These are phyloP conservation scores for Suillus brevipes DNA, from an alignment of 768 basidiomycete species.

Conservation along the genomic window DNA sequence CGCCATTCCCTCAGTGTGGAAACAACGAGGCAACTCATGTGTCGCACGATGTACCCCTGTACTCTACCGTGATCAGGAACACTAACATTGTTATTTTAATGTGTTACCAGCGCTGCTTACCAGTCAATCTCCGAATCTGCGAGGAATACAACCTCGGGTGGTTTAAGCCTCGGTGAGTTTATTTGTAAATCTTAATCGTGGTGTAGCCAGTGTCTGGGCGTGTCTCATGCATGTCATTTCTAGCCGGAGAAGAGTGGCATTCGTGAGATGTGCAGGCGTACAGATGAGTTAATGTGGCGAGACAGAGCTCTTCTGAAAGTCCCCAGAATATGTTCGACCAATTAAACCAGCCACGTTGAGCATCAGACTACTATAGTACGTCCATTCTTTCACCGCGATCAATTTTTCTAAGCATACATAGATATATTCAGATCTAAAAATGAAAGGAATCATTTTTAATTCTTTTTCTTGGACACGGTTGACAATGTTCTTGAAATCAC, in stretches of 20 bases:
- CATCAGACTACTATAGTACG: background rate
- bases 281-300: background rate
- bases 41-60: background rate
- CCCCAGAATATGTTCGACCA: background rate
- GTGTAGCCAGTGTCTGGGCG: background rate
- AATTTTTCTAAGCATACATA: slow-evolving; percentile 1
- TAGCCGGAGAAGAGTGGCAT: background rate
- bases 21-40: background rate
- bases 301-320: background rate
- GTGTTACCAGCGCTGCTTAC: background rate
- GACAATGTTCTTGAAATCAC: background rate
- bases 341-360: background rate
- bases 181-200: background rate
- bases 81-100: background rate
- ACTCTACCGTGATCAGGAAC: background rate
- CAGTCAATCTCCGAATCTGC: background rate
- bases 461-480: background rate
- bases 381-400: slow-evolving; percentile 1
- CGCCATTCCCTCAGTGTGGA: background rate
- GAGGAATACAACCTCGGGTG: background rate
- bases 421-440: background rate
- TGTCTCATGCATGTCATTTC: background rate
- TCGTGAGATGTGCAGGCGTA: background rate
- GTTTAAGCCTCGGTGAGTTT: background rate
- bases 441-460: background rate